phyloP scores from a whole-genome alignment of 2,329 filamentous ascomycete species.

The Sporothrix brasiliensis region DNA sequence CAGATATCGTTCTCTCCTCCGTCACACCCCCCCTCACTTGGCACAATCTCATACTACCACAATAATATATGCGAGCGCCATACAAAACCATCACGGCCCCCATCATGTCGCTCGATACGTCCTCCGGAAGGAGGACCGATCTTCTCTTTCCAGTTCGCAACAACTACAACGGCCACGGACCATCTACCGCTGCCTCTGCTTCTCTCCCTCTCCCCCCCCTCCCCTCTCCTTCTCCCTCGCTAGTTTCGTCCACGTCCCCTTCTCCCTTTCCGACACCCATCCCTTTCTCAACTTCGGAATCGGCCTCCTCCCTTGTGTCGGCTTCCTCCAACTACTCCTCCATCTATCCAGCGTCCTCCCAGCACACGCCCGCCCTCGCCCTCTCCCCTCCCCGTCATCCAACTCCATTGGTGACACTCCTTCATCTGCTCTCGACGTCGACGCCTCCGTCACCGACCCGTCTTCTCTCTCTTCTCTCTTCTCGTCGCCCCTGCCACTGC shows the following conservation, averaged over 20 bases:
- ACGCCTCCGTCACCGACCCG: neutral
- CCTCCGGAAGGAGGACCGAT: constrained; percentile 27
- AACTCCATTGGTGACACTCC: constrained; percentile 20
- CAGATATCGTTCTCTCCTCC: constrained; percentile 17
- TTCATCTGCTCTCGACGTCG: neutral
- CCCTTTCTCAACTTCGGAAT: constrained; percentile 22
- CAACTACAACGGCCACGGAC: constrained; percentile 13
- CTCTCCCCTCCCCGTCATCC: neutral
- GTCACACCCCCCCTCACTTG: constrained; percentile 19
- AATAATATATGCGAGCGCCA: constrained; percentile 3
- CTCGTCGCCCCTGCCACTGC: constrained; percentile 1
- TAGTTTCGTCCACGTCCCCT: neutral
- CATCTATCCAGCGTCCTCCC: constrained; percentile 26
- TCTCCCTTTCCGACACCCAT: neutral
- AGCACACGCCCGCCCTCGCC: constrained; percentile 7
- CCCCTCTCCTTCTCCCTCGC: neutral
- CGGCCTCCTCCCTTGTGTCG: constrained; percentile 25
- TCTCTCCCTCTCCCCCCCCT: neutral
- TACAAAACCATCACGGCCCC: constrained; percentile 25
- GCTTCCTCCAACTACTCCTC: constrained; percentile 16
- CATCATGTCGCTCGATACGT: constrained; percentile 34
- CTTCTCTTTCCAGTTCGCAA: constrained; percentile 25
- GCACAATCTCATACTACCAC: neutral
- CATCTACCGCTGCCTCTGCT: neutral
- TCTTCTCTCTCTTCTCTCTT: neutral